Base-by-base conservation (phyloP, 2,329 filamentous ascomycete species). In the Thelonectria blattea region DNA sequence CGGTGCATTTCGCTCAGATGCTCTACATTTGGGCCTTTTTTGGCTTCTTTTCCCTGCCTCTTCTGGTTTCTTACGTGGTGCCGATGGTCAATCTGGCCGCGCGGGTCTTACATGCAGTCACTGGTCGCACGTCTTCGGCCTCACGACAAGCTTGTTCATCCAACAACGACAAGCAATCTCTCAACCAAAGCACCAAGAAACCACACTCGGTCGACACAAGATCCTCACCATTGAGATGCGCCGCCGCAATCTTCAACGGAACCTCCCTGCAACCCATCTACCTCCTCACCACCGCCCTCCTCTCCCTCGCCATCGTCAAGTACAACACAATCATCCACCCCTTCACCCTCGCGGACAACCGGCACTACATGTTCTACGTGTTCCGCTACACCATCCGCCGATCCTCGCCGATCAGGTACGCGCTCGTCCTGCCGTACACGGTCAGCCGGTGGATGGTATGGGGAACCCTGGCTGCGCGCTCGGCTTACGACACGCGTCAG, bases 301-400 rank as follows among this genome's bases (percentile, higher is more conserved):
- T 76, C 8, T 81, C 82, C 0, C 47, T 79, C 2, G 66, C 73
- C 12, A 74, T 87, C 18, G 87, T 97, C 22, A 85, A 86, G 63
- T 90, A 85, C 82, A 98, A 97, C 81, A 99, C 95, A 34, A 90
- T 97, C 64, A 86, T 98, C 45, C 95, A 99, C 72, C 94, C 95
- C 0, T 99, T 98, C 74, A 97, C 93, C 0, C 84, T 98, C 1
- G 95, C 95, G 34, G 95, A 99, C 76, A 99, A 99, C 75, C 84
- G 95, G 2, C 95, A 99, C 75, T 99, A 97, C 79, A 90, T 96
- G 74, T 99, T 99, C 76, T 99, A 99, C 78, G 81, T 96, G 61
- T 99, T 99, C 80, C 88, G 93, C 1, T 87, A 93, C 70, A 88
- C 90, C 6, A 88, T 98, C 39, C 84, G 90, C 2, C 83, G 83